These are phyloP conservation scores for Mrakia frigida DNA, from an alignment of 768 basidiomycete genomes.

Conservation along the genomic window DNA sequence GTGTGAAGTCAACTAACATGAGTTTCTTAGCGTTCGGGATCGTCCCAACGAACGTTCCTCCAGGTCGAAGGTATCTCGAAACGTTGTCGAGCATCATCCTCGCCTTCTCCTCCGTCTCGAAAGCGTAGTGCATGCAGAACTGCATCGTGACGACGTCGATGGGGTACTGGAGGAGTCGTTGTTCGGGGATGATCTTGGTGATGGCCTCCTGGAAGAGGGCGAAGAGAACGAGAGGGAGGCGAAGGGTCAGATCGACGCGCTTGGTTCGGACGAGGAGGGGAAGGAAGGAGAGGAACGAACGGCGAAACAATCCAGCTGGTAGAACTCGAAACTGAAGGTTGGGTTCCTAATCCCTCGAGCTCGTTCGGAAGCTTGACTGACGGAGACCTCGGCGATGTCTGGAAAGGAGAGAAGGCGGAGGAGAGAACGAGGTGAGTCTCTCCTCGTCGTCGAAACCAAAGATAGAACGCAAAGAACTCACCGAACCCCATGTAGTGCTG, in stretches of 20 bases:
- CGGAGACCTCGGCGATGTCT: slow-evolving; percentile 87
- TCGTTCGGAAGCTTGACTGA: slow-evolving; percentile 78
- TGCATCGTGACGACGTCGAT: slow-evolving; percentile 98
- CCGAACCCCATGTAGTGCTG: slow-evolving; percentile 76
- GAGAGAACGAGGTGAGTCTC: not conserved
- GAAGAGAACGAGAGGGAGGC: not conserved
- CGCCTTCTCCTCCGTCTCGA: slow-evolving; percentile 80
- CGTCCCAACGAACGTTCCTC: slow-evolving; percentile 95
- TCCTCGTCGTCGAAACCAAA: too few species aligned
- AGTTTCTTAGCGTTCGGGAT: slow-evolving; percentile 83
- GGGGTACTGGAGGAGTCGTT: slow-evolving; percentile 54
- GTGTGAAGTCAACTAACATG: slow-evolving; percentile 54
- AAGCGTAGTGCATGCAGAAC: slow-evolving; percentile 99
- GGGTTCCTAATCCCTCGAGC: slow-evolving; percentile 39
- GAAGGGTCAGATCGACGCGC: not conserved
- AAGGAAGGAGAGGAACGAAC: slow-evolving; percentile 39
- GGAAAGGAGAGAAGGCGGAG: not conserved
- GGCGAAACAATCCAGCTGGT: slow-evolving; percentile 80
- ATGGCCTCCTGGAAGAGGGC: slow-evolving; percentile 52
- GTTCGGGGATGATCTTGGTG: slow-evolving; percentile 60
- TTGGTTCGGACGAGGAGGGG: not conserved
- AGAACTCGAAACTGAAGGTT: slow-evolving; percentile 72
- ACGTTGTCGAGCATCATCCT: slow-evolving; percentile 92
- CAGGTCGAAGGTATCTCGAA: slow-evolving; percentile 65
- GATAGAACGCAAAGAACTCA: slow-evolving; percentile 41